Conservation (phyloP, 345 rosid genomes). For the Citrus sinensis region DNA sequence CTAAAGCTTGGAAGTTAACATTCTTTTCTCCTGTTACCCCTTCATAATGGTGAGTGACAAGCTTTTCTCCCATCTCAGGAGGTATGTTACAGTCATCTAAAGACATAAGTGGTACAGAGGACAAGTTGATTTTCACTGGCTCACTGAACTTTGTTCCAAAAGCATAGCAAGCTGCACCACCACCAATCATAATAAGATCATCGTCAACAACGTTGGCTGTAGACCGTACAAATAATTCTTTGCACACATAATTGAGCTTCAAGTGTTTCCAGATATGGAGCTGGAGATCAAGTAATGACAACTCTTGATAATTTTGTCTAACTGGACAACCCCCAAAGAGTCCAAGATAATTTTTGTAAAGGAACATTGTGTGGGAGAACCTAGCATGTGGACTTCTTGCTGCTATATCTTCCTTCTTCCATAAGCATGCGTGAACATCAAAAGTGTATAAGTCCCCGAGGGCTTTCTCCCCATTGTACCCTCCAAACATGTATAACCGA, state of each 20-base stretch:
- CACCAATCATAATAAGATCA: conserved; percentile 77
- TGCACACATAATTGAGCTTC: conserved; percentile 52
- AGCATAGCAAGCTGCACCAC: conserved; percentile 96
- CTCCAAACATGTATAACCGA: conserved; percentile 71
- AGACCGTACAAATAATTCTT: conserved; percentile 71
- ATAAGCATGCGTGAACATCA: conserved; percentile 47
- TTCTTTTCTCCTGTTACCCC: conserved; percentile 23
- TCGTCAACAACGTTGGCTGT: conserved; percentile 66
- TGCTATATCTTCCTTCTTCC: conserved; percentile 66
- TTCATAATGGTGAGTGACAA: conserved; percentile 19
- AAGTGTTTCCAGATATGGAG: conserved; percentile 58
- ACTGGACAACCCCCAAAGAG: conserved; percentile 95
- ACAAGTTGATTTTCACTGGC: conserved; percentile 68
- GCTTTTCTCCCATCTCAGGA: conserved; percentile 19
- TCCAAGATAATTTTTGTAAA: conserved; percentile 59
- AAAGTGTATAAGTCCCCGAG: conserved; percentile 79
- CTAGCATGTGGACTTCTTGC: conserved; percentile 79
- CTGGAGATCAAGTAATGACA: conserved; percentile 64
- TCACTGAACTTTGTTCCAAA: conserved; percentile 93
- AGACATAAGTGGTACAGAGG: conserved; percentile 31
- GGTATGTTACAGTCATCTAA: conserved; percentile 14
- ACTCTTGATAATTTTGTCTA: conserved; percentile 58
- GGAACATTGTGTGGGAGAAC: conserved; percentile 90
- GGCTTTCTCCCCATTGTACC: conserved; percentile 66
- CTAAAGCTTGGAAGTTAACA: conserved; percentile 17